Percentiles rank a stretch among this genome's conserved stretches.
These are phyloP conservation scores for Fusarium sp. DNA, from an alignment of 2,329 filamentous ascomycete species.

Conservation along the genomic window DNA sequence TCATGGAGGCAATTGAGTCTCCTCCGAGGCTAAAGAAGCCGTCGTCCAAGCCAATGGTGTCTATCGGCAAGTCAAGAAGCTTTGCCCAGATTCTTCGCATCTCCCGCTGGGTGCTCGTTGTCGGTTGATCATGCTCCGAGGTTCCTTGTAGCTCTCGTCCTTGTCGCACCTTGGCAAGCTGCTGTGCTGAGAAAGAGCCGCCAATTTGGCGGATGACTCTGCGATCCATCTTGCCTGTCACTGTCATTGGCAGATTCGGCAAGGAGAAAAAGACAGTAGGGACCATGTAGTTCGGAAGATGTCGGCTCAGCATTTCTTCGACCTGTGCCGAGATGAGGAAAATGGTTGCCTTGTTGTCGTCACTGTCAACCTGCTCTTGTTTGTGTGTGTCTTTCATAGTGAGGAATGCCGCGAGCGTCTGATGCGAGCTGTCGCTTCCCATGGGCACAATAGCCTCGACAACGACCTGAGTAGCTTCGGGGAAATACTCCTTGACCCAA, in stretches of 20 bases:
- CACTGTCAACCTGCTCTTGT: neutral
- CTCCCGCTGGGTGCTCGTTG: conserved; percentile 3
- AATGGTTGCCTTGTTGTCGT: neutral
- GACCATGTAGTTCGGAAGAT: conserved; percentile 34
- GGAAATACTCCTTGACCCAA: conserved; percentile 9
- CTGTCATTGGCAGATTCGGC: conserved; percentile 25
- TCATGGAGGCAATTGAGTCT: conserved; percentile 66
- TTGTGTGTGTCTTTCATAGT: neutral
- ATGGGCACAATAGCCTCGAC: conserved; percentile 7
- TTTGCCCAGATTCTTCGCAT: conserved; percentile 53
- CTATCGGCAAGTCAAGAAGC: conserved; percentile 53
- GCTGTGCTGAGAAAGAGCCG: neutral
- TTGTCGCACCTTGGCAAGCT: neutral
- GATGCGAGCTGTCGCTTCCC: neutral
- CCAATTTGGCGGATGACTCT: conserved; percentile 18
- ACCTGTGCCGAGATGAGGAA: neutral
- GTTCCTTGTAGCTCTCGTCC: neutral
- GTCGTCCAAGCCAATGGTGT: conserved; percentile 58
- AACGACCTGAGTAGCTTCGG: conserved; percentile 7
- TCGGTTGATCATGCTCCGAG: neutral
- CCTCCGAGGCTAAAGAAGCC: conserved; percentile 67
- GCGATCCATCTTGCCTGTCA: conserved; percentile 29
- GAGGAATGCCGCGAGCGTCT: neutral
- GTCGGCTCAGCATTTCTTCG: neutral
- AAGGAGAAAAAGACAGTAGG: conserved; percentile 26